Conservation (phyloP, 352 stramenopile species). For the Phytophthora ohioensis region DNA sequence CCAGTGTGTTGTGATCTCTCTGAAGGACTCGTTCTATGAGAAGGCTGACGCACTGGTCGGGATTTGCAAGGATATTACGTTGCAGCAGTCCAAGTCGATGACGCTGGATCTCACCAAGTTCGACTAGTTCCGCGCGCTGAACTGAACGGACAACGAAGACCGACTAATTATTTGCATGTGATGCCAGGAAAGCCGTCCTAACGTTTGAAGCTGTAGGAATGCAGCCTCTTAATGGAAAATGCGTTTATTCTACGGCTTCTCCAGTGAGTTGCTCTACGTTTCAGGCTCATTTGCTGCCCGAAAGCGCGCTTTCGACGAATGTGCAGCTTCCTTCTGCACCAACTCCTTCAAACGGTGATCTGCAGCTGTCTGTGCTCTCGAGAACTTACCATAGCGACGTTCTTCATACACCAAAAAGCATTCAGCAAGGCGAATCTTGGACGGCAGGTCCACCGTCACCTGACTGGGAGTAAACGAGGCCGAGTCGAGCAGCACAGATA, state of each 20-base stretch:
- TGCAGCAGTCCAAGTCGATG: constrained; percentile 78
- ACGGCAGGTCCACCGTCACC: constrained; percentile 49
- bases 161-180: constrained; percentile 21
- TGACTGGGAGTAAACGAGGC: constrained; percentile 49
- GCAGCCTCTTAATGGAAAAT: constrained; percentile 15
- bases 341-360: constrained; percentile 65
- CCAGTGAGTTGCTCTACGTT: not conserved
- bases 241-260: constrained; percentile 8
- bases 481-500: constrained; percentile 66
- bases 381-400: constrained; percentile 49
- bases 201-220: constrained; percentile 1
- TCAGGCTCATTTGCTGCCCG: constrained; percentile 30
- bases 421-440: constrained; percentile 63
- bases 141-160: not conserved
- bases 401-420: constrained; percentile 72
- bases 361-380: constrained; percentile 37
- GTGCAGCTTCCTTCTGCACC: constrained; percentile 69
- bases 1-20: constrained; percentile 98
- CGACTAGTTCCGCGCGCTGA: constrained; percentile 29
- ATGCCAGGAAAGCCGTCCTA: constrained; percentile 1
- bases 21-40: constrained; percentile 98
- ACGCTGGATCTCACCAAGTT: constrained; percentile 87
- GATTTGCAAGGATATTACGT: constrained; percentile 87
- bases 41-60: constrained; percentile 94
- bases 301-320: constrained; percentile 61